Base-by-base conservation (phyloP, 257 asterid species). In the Cynanchum wilfordii region DNA sequence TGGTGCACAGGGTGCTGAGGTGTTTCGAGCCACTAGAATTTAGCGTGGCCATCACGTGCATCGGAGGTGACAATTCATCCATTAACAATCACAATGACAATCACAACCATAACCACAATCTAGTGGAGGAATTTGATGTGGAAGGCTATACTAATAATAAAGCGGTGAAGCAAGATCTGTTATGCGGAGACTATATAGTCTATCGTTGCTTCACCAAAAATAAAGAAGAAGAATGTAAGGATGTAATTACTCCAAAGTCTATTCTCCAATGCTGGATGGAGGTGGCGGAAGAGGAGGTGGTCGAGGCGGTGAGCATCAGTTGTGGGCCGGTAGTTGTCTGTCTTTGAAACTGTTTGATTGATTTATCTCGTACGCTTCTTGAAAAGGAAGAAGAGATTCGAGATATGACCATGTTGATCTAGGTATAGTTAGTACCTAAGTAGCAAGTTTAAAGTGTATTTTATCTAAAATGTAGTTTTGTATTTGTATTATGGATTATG, bases 11-110 rank as follows among this genome's bases (percentile, higher is more conserved):
- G 75, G 87, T 83, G 12, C 66, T 85, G 5, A 49, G 45, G 8
- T 83, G 86, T 62, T 85, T 85, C 55, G 66, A 62, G 24, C 87
- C 89, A 0, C 30, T 10, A 42, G 83, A 85, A 52, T 85, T 85
- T 47, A 82, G 81, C 13, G 68, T 85, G 55, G 89, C 87, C 4
- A 38, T 85, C 77, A 80, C 89, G 57, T 76, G 79, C 79, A 38
- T 4, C 1, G 80, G 75, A 17, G 80, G 76, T 33, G 70, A 49
- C 7, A 5, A 3, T 3, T 33, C 38, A 3, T 33, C 38, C 38
- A 2, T 3, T 0, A 33, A 33, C 17, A 51, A 4, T 0, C 50
- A 1, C 0, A 17, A 19, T 11, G 11, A 27, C 13, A 3, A 2
- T 4, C 27, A 20, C 50, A 51, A n/a, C 56, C 38, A 47, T 13